Conservation (phyloP, 345 rosid species). For the Dipteronia dyeriana region DNA sequence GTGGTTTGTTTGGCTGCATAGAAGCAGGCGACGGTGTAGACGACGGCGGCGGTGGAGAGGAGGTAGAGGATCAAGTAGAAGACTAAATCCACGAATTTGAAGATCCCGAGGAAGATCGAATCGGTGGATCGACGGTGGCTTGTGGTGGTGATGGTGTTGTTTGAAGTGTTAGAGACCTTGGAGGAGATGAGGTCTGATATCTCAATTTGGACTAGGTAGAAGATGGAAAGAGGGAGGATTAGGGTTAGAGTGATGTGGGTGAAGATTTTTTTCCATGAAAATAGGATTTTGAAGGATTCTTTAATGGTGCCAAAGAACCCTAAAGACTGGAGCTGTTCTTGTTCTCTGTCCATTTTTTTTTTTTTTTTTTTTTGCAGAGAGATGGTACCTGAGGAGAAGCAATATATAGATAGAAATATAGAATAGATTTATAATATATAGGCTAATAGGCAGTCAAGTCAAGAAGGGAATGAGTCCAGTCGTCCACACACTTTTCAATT, state of each 20-base stretch:
- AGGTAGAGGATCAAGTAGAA: constrained; percentile 38
- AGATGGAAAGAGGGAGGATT: constrained; percentile 49
- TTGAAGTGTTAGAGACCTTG: constrained; percentile 4
- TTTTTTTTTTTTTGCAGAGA: too few species aligned
- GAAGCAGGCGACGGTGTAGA: constrained; percentile 44
- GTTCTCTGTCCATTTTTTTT: too few species aligned
- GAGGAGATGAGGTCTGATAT: constrained; percentile 29
- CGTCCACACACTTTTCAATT: too few species aligned
- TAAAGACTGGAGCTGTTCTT: constrained; percentile 28
- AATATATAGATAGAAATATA: too few species aligned
- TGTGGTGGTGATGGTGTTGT: background rate
- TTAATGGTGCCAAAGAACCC: constrained; percentile 41
- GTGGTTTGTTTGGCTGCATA: constrained; percentile 35
- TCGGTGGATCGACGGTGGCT: background rate
- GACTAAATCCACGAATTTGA: constrained; percentile 37
- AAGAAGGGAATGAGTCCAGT: too few species aligned
- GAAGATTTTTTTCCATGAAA: constrained; percentile 43
- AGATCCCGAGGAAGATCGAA: constrained; percentile 17
- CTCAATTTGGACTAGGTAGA: constrained; percentile 38
- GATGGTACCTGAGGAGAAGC: too few species aligned
- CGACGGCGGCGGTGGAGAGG: constrained; percentile 49
- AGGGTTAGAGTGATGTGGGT: constrained; percentile 39
- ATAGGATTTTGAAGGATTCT: constrained; percentile 45
- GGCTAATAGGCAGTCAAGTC: too few species aligned
- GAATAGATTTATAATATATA: too few species aligned